Evolutionary conservation across 805 yeast species (phyloP).

Genomic region (Maudiozyma turicensis): DNA sequence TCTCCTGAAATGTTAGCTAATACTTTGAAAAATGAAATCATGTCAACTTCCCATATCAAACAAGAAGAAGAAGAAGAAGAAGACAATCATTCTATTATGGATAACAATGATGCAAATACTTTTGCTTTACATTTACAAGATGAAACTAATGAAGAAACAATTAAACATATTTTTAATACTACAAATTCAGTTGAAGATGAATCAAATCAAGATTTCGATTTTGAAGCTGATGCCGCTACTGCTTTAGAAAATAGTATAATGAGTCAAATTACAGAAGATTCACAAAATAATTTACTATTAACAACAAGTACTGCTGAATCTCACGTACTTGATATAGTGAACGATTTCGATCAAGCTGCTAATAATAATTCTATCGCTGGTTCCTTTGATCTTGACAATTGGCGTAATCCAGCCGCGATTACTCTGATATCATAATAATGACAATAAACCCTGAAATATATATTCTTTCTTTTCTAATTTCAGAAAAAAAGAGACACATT

Average conservation of each 20-base stretch:
- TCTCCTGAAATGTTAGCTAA: not conserved
- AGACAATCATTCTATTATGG: not conserved
- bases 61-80: not conserved
- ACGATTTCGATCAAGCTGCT: not conserved
- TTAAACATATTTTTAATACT: not conserved
- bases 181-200: not conserved
- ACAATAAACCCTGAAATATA: too few species aligned
- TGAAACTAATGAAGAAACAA: not conserved
- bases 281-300: not conserved
- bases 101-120: not conserved
- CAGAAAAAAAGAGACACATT: too few species aligned
- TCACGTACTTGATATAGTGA: not conserved
- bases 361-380: conserved; percentile 8
- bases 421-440: conserved; percentile 9
- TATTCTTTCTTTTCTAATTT: too few species aligned
- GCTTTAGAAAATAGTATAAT: not conserved
- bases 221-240: not conserved
- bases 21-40: not conserved
- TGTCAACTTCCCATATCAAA: not conserved
- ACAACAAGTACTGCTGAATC: not conserved
- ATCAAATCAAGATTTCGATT: not conserved
- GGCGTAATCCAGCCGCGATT: conserved; percentile 40
- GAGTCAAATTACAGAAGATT: not conserved
- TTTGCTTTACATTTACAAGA: not conserved
- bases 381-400: conserved; percentile 32